Conservation (phyloP, 2,329 filamentous ascomycete genomes). For the Sporothrix globosa region DNA sequence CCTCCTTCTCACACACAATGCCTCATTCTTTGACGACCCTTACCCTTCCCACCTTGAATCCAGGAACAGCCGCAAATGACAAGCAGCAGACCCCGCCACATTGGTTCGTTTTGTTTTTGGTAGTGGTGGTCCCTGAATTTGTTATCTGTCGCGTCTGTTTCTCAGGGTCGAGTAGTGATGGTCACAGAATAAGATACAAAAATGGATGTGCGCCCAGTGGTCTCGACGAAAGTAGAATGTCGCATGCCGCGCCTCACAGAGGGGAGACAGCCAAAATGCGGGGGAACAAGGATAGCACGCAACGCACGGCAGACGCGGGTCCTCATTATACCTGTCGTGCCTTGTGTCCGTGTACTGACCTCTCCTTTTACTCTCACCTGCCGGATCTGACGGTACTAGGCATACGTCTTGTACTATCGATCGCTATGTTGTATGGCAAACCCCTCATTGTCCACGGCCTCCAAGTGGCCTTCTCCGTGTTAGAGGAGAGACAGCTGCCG, state of each 20-base stretch:
- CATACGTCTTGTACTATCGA: neutral
- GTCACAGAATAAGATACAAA: neutral
- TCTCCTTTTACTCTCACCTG: neutral
- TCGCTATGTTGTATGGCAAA: conserved; percentile 18
- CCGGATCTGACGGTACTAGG: conserved; percentile 1
- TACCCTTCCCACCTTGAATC: neutral
- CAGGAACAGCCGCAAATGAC: conserved; percentile 22
- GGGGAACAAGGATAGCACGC: conserved; percentile 4
- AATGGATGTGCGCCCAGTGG: neutral
- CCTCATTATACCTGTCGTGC: neutral
- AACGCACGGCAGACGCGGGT: conserved; percentile 23
- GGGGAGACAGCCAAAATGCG: conserved; percentile 16
- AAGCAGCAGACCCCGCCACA: neutral
- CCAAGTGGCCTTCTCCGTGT: neutral
- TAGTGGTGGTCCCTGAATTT: conserved; percentile 10
- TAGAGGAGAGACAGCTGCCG: neutral
- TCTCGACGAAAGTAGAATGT: neutral
- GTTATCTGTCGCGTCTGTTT: neutral
- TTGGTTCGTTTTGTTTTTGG: conserved; percentile 3
- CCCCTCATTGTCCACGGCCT: neutral
- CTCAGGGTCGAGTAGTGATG: neutral
- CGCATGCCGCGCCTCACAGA: neutral
- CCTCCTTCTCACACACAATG: neutral
- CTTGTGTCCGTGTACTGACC: neutral
- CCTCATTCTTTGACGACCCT: neutral